Percentiles rank a stretch among this genome's conserved stretches.
These are phyloP conservation scores for Zygosaccharomyces bisporus DNA, from an alignment of 805 yeast species.

Conservation along the genomic window DNA sequence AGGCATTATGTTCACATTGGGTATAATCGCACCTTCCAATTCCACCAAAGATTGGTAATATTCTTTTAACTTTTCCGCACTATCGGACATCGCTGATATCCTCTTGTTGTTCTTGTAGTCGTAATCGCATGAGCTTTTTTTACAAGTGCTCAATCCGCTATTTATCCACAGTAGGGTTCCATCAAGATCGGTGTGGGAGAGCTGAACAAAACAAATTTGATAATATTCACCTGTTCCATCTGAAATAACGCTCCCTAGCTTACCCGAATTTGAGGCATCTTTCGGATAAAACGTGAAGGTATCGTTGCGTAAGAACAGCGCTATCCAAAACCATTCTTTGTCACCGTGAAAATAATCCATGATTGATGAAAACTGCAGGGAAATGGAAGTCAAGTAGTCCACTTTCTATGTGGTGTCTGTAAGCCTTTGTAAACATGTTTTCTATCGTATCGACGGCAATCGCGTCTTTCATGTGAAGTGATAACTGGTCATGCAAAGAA, in stretches of 20 bases:
- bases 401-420: slow-evolving; percentile 5
- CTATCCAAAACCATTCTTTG: slow-evolving; percentile 36
- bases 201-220: slow-evolving; percentile 31
- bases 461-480: no score
- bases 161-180: slow-evolving; percentile 32
- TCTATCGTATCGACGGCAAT: no score
- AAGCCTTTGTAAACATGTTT: slow-evolving; percentile 49
- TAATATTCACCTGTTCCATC: slow-evolving; percentile 11
- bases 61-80: slow-evolving; percentile 7
- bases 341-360: slow-evolving; percentile 26
- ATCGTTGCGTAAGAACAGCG: slow-evolving; percentile 26
- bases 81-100: slow-evolving; percentile 5
- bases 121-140: slow-evolving; percentile 15
- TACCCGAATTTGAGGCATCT: slow-evolving; percentile 24
- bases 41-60: slow-evolving; percentile 12
- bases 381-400: slow-evolving; percentile 23
- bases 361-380: slow-evolving; percentile 18
- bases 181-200: slow-evolving; percentile 27
- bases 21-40: slow-evolving; percentile 16
- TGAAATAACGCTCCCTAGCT: slow-evolving; percentile 7
- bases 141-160: slow-evolving; percentile 33
- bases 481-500: no score
- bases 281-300: slow-evolving; percentile 23
- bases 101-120: slow-evolving; percentile 8
- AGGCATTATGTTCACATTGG: no score